Percentiles rank a stretch among this genome's conserved stretches.
These are phyloP conservation scores for Isoetes taiwanensis DNA, from an alignment of 75 land plant species.

Conservation along the genomic window DNA sequence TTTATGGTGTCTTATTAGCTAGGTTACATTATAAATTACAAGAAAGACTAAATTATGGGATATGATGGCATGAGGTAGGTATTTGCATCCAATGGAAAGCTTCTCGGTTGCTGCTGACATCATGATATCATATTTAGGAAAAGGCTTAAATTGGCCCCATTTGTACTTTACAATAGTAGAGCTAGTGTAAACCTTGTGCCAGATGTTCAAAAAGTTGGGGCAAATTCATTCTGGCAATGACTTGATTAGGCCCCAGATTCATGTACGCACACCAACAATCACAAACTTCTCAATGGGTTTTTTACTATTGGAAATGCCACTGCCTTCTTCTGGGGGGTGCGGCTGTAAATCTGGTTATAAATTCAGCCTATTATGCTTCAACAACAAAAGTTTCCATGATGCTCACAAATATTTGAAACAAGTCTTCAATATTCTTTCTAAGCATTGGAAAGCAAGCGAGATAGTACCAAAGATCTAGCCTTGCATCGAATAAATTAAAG, in stretches of 20 bases:
- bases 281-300: conserved; percentile 57
- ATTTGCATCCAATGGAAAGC: conserved; percentile 48
- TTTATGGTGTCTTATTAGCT: conserved; percentile 50
- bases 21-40: conserved; percentile 11
- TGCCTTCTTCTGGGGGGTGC: conserved; percentile 84
- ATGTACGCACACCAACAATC: conserved; percentile 39
- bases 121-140: conserved; percentile 55
- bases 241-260: conserved; percentile 42
- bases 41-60: conserved; percentile 18
- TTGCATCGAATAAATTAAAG: conserved; percentile 70
- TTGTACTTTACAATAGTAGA: conserved; percentile 55
- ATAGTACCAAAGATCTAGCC: conserved; percentile 35
- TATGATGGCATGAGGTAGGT: conserved; percentile 47
- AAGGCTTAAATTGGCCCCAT: conserved; percentile 54
- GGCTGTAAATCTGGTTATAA: conserved; percentile 44
- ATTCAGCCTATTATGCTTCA: neutral
- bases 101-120: conserved; percentile 31
- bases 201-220: conserved; percentile 64
- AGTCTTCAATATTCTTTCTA: conserved; percentile 59
- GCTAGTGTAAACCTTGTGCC: conserved; percentile 50
- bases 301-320: conserved; percentile 73
- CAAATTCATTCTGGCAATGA: conserved; percentile 71
- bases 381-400: neutral
- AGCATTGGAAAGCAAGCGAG: conserved; percentile 29
- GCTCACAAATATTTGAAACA: conserved; percentile 10